Percentiles rank a stretch among this genome's conserved stretches.
These are phyloP conservation scores for Hypoxylon crocopeplum DNA, from an alignment of 495 filamentous ascomycete species.

Conservation along the genomic window DNA sequence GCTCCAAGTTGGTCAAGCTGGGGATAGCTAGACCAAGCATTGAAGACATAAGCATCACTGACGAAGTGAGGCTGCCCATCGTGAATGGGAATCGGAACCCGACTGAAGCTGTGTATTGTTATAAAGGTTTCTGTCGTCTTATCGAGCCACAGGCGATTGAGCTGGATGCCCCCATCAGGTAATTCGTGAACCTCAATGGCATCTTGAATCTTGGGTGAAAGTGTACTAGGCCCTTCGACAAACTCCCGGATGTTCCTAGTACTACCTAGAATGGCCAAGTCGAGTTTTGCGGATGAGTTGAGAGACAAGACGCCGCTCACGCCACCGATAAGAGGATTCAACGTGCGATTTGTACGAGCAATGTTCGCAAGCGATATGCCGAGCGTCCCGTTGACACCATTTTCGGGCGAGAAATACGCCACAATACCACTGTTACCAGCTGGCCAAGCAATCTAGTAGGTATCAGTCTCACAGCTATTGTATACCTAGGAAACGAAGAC, in stretches of 20 bases:
- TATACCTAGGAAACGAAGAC: not conserved
- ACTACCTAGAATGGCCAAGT: slow-evolving; percentile 63
- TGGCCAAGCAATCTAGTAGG: slow-evolving; percentile 63
- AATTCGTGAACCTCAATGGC: slow-evolving; percentile 46
- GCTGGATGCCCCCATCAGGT: slow-evolving; percentile 48
- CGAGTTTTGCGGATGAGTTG: slow-evolving; percentile 61
- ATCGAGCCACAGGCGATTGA: slow-evolving; percentile 66
- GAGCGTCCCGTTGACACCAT: slow-evolving; percentile 61
- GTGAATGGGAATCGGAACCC: slow-evolving; percentile 41
- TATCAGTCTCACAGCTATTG: slow-evolving; percentile 14
- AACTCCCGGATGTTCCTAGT: slow-evolving; percentile 68
- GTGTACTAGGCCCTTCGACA: slow-evolving; percentile 61
- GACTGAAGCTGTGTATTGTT: slow-evolving; percentile 44
- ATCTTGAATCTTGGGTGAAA: slow-evolving; percentile 60
- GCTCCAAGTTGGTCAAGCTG: slow-evolving; percentile 61
- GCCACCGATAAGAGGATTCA: slow-evolving; percentile 54
- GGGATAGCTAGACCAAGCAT: slow-evolving; percentile 66
- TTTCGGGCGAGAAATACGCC: slow-evolving; percentile 60
- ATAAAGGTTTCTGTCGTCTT: slow-evolving; percentile 62
- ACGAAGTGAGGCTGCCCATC: slow-evolving; percentile 55
- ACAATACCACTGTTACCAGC: slow-evolving; percentile 67
- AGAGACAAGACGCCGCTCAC: slow-evolving; percentile 59
- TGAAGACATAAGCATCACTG: slow-evolving; percentile 62
- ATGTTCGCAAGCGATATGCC: slow-evolving; percentile 59
- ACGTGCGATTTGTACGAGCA: slow-evolving; percentile 33